These are phyloP conservation scores for Ailanthus altissimus DNA, from an alignment of 345 rosid species.

Conservation along the genomic window DNA sequence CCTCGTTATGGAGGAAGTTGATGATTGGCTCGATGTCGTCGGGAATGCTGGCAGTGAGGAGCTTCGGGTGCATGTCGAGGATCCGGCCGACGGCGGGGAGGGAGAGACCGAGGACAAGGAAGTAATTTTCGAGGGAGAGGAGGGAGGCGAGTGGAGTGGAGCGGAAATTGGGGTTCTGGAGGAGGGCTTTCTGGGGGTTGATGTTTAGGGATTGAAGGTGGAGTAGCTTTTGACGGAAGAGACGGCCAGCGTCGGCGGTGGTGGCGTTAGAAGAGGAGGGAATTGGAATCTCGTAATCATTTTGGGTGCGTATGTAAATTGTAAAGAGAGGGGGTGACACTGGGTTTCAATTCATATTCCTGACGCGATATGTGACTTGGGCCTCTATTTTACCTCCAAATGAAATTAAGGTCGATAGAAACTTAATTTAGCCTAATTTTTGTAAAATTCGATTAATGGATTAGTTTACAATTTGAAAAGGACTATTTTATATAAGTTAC, in stretches of 20 bases:
- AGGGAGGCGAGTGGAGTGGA: conserved; percentile 70
- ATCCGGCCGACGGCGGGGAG: conserved; percentile 65
- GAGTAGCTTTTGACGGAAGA: conserved; percentile 68
- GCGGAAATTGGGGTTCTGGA: conserved; percentile 71
- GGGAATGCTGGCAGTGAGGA: conserved; percentile 68
- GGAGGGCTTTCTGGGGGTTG: conserved; percentile 66
- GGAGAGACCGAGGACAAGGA: conserved; percentile 65
- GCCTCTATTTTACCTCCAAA: no score
- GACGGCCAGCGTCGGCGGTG: conserved; percentile 51
- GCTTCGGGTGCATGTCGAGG: conserved; percentile 75
- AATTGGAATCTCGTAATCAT: conserved; percentile 7
- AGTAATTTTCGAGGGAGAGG: conserved; percentile 55
- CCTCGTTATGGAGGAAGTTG: conserved; percentile 66
- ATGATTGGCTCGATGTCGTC: conserved; percentile 52
- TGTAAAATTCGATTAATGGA: no score
- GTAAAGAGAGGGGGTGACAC: background rate
- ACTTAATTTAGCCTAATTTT: no score
- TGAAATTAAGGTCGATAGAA: no score
- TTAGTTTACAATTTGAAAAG: no score
- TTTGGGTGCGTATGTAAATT: background rate
- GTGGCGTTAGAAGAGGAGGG: conserved; percentile 7
- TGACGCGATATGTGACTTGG: background rate
- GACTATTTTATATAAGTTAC: no score
- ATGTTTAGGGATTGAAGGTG: conserved; percentile 69
- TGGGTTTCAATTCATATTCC: background rate